Conservation (phyloP, 2,329 filamentous ascomycete genomes). For the Cryphonectria naterciae region DNA sequence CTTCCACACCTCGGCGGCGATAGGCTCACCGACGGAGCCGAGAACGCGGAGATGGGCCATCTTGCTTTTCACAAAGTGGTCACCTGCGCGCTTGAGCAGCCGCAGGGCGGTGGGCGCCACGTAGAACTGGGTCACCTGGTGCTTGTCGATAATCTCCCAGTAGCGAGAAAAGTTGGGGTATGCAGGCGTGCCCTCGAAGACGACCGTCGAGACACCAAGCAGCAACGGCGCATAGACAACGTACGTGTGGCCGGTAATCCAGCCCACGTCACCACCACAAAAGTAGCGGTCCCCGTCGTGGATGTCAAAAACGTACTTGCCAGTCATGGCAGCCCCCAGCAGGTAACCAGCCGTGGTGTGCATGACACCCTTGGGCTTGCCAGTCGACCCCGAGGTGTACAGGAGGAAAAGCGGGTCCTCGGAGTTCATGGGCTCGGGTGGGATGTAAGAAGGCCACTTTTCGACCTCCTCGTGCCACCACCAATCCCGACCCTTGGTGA, state of each 20-base stretch:
- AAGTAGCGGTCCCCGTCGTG: slow-evolving; percentile 94
- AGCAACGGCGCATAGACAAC: slow-evolving; percentile 95
- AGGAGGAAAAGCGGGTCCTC: slow-evolving; percentile 97
- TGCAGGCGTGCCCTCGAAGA: slow-evolving; percentile 96
- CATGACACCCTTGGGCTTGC: slow-evolving; percentile 98
- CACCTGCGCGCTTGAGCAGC: slow-evolving; percentile 90
- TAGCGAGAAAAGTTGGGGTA: slow-evolving; percentile 98
- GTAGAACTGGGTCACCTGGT: slow-evolving; percentile 97
- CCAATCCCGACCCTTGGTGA: slow-evolving; percentile 83
- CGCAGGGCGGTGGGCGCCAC: slow-evolving; percentile 93
- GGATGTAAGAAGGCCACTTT: slow-evolving; percentile 92
- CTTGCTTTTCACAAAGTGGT: slow-evolving; percentile 86
- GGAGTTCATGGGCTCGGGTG: slow-evolving; percentile 85
- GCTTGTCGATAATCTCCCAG: slow-evolving; percentile 97
- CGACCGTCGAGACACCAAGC: slow-evolving; percentile 90
- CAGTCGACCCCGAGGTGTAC: slow-evolving; percentile 96
- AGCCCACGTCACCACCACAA: slow-evolving; percentile 97
- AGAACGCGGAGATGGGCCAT: slow-evolving; percentile 90
- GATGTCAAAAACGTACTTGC: slow-evolving; percentile 99
- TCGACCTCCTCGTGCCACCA: slow-evolving; percentile 99
- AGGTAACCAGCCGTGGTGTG: slow-evolving; percentile 96
- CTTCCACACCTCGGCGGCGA: slow-evolving; percentile 98
- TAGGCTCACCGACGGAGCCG: slow-evolving; percentile 95
- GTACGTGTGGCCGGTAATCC: slow-evolving; percentile 99
- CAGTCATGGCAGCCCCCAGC: slow-evolving; percentile 88